Conservation (phyloP, 2,329 filamentous ascomycete species). For the Periconia macrospinosa region DNA sequence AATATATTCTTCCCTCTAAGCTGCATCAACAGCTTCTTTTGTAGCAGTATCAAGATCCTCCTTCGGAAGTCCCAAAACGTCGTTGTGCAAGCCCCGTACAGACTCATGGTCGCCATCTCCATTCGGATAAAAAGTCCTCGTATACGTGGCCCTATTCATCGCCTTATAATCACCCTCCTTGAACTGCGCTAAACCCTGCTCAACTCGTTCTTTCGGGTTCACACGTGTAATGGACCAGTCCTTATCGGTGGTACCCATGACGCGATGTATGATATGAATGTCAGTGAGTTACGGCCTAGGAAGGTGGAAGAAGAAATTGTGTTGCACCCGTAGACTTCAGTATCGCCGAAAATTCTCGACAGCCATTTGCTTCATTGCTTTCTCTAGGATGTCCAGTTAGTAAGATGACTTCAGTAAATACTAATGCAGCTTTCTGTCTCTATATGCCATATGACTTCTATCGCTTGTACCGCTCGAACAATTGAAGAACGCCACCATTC, state of each 20-base stretch:
- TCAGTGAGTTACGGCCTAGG: too few species aligned
- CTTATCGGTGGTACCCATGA: slow-evolving; percentile 56
- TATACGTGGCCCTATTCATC: slow-evolving; percentile 55
- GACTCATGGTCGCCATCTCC: slow-evolving; percentile 26
- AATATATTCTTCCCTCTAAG: too few species aligned
- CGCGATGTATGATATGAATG: slow-evolving; percentile 60
- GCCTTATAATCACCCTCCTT: slow-evolving; percentile 43
- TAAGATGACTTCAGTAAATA: too few species aligned
- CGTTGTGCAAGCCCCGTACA: slow-evolving; percentile 52
- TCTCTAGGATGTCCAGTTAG: too few species aligned
- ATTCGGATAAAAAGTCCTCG: slow-evolving; percentile 55
- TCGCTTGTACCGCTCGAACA: too few species aligned
- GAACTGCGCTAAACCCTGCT: slow-evolving; percentile 51
- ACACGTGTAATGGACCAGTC: slow-evolving; percentile 63
- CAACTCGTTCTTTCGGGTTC: slow-evolving; percentile 50
- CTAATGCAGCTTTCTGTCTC: too few species aligned
- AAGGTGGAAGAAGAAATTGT: too few species aligned
- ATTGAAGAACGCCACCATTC: too few species aligned
- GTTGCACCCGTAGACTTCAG: too few species aligned
- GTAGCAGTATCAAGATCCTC: slow-evolving; percentile 64
- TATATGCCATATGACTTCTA: too few species aligned
- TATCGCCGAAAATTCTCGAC: too few species aligned
- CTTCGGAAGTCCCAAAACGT: slow-evolving; percentile 57
- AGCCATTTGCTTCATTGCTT: too few species aligned
- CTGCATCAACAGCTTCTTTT: slow-evolving; percentile 24